Evolutionary conservation across 2,329 filamentous ascomycete species (phyloP).

Genomic region (Aspergillus ochraceus): DNA sequence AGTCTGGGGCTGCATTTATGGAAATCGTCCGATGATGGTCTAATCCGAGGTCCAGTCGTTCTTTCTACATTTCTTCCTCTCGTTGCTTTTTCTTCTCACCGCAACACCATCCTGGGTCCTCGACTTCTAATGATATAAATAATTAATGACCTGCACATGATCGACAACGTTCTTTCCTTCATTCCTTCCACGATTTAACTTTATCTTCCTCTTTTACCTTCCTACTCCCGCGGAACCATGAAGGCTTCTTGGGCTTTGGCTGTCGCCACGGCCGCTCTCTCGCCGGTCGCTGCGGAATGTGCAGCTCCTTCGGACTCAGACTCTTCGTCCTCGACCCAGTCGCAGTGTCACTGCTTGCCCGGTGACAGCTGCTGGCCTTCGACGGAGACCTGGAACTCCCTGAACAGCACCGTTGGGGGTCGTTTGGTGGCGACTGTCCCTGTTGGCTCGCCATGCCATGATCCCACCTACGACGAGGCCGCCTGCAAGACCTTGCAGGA

Average conservation of each 20-base stretch:
- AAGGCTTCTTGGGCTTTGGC: slow-evolving; percentile 23
- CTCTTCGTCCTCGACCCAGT: background rate
- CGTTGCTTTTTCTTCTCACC: background rate
- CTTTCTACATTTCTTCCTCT: background rate
- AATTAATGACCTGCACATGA: background rate
- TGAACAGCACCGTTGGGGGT: slow-evolving; percentile 41
- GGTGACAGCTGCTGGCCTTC: slow-evolving; percentile 41
- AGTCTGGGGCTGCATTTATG: too few relatives aligned
- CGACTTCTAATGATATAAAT: background rate
- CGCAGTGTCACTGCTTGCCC: slow-evolving; percentile 30
- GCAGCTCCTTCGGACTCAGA: background rate
- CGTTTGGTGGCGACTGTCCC: slow-evolving; percentile 41
- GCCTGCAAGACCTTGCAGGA: slow-evolving; percentile 20
- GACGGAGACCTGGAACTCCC: slow-evolving; percentile 28
- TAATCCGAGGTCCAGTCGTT: background rate
- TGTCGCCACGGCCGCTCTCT: slow-evolving; percentile 3
- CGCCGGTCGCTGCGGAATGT: background rate
- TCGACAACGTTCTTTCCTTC: background rate
- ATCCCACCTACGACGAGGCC: slow-evolving; percentile 23
- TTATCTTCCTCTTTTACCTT: background rate
- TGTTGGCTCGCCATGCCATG: slow-evolving; percentile 40
- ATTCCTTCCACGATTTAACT: background rate
- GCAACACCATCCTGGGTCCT: background rate
- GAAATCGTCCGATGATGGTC: background rate
- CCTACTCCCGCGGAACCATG: slow-evolving; percentile 18